A percentile compares a stretch with the other conserved stretches of the same genome.
Conservation (phyloP, 208 protist species). For the Strigomonas galati region DNA sequence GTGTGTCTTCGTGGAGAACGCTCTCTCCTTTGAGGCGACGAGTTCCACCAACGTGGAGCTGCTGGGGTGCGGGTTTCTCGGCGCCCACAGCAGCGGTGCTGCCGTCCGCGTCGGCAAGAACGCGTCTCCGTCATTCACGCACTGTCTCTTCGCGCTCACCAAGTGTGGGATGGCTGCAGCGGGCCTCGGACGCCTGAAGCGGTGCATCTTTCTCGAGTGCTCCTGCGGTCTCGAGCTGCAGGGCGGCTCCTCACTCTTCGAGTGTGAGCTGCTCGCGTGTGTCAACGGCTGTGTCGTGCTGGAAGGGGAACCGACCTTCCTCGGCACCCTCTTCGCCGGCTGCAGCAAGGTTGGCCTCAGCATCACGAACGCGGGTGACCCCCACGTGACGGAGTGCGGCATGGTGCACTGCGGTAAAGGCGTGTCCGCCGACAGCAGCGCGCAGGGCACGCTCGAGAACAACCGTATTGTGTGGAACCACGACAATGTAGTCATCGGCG, state of each 20-base stretch:
- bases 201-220: slow-evolving; percentile 28
- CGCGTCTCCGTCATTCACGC: slow-evolving; percentile 18
- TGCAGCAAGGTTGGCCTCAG: slow-evolving; percentile 25
- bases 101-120: slow-evolving; percentile 15
- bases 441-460: slow-evolving; percentile 20
- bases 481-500: slow-evolving; percentile 29
- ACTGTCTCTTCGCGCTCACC: slow-evolving; percentile 27
- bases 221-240: slow-evolving; percentile 9
- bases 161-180: slow-evolving; percentile 13
- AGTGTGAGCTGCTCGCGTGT: slow-evolving; percentile 32
- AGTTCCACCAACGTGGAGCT: slow-evolving; percentile 17
- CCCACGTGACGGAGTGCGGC: slow-evolving; percentile 24
- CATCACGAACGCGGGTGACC: slow-evolving; percentile 18
- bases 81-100: slow-evolving; percentile 6
- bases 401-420: slow-evolving; percentile 24
- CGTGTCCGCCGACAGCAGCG: slow-evolving; percentile 19
- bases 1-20: slow-evolving; percentile 29
- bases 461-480: slow-evolving; percentile 31
- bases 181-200: slow-evolving; percentile 16
- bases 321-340: slow-evolving; percentile 26
- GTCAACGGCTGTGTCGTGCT: slow-evolving; percentile 15
- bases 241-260: slow-evolving; percentile 16
- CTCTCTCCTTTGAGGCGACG: slow-evolving; percentile 15
- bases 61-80: slow-evolving; percentile 25
- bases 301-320: slow-evolving; percentile 11